phyloP scores from a whole-genome alignment of 106 monocot genomes.

The Acanthochlamys bracteata region DNA sequence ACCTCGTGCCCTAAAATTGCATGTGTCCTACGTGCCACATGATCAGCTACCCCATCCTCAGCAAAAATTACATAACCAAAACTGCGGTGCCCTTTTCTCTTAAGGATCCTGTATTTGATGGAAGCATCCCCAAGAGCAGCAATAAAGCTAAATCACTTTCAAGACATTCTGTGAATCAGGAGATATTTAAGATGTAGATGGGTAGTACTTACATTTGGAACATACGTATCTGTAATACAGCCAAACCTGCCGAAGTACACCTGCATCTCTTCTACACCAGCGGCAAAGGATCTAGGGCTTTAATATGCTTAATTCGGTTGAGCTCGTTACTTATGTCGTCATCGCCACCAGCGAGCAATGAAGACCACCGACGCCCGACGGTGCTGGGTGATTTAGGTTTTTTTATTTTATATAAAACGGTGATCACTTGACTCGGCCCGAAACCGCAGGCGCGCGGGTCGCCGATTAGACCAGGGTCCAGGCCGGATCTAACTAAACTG shows the following conservation, averaged over 20 bases:
- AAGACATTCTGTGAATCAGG: neutral
- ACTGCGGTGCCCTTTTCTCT: constrained; percentile 85
- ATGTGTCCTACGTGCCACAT: constrained; percentile 84
- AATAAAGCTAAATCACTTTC: neutral
- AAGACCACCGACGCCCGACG: no score
- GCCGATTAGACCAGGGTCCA: no score
- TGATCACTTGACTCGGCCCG: no score
- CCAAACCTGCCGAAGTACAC: constrained; percentile 95
- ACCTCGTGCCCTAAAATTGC: constrained; percentile 99
- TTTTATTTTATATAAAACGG: no score
- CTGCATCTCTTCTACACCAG: constrained; percentile 73
- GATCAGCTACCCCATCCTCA: constrained; percentile 95
- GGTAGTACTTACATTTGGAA: constrained; percentile 68
- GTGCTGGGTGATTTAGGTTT: no score
- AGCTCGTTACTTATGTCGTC: no score
- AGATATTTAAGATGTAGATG: neutral
- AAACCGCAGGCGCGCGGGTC: no score
- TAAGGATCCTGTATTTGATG: constrained; percentile 60
- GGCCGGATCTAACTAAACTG: no score
- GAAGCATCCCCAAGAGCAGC: constrained; percentile 4
- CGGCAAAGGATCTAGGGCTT: no score
- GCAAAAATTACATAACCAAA: constrained; percentile 99
- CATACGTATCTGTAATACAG: constrained; percentile 79
- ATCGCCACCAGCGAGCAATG: no score
- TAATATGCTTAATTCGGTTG: no score